phyloP scores from a whole-genome alignment of 1,284 basidiomycete species.

The Tylopilus sp. region DNA sequence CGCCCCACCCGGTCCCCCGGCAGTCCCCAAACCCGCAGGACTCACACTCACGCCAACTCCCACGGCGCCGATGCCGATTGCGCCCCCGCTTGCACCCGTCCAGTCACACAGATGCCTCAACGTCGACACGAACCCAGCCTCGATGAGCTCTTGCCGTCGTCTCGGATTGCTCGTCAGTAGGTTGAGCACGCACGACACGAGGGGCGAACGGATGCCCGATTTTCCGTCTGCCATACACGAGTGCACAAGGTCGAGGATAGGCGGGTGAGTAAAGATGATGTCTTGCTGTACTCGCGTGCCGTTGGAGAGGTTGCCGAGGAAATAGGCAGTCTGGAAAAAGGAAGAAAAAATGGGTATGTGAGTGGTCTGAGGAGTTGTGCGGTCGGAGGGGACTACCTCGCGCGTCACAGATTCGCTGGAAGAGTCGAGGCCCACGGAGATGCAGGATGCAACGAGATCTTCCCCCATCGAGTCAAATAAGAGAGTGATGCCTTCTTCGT shows the following conservation, averaged over 20 bases:
- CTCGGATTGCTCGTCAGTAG: slow-evolving; percentile 40
- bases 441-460: slow-evolving; percentile 40
- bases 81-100: slow-evolving; percentile 26
- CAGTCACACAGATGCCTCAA: slow-evolving; percentile 51
- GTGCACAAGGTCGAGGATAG: slow-evolving; percentile 51
- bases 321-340: slow-evolving; percentile 45
- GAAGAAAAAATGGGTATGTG: neutral
- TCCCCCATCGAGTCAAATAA: slow-evolving; percentile 50
- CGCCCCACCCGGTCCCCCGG: slow-evolving; percentile 16
- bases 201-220: slow-evolving; percentile 54
- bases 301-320: slow-evolving; percentile 64
- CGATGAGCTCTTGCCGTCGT: slow-evolving; percentile 37
- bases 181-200: slow-evolving; percentile 53
- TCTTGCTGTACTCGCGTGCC: slow-evolving; percentile 45
- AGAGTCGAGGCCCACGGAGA: slow-evolving; percentile 47
- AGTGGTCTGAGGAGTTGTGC: neutral
- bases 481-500: slow-evolving; percentile 56
- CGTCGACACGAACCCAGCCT: slow-evolving; percentile 43
- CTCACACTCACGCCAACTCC: slow-evolving; percentile 29
- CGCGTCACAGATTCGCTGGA: slow-evolving; percentile 47
- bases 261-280: slow-evolving; percentile 45
- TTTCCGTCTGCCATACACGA: slow-evolving; percentile 52
- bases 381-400: slow-evolving; percentile 37
- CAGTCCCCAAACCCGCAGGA: slow-evolving; percentile 28
- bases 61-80: neutral